A percentile compares a stretch with the other conserved stretches of the same genome.
phyloP scores from a whole-genome alignment of 2,329 filamentous ascomycete genomes.

The Ophiostoma fasciatum region DNA sequence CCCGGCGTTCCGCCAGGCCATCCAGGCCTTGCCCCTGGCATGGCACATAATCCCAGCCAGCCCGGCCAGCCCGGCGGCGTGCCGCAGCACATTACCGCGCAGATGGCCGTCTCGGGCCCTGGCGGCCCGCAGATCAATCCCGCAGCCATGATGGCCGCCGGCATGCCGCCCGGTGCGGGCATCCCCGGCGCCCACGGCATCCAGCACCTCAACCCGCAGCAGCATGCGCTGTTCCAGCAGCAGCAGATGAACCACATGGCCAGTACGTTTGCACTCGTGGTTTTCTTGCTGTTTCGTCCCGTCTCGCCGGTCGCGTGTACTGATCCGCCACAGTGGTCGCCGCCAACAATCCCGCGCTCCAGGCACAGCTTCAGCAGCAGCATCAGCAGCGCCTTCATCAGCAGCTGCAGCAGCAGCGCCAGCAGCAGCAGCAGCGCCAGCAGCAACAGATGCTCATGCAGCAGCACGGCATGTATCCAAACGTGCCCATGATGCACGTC shows the following conservation, averaged over 20 bases:
- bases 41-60: conserved; percentile 55
- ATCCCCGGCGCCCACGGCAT: conserved; percentile 51
- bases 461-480: conserved; percentile 39
- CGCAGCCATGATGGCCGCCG: conserved; percentile 52
- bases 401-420: conserved; percentile 38
- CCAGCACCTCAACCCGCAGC: conserved; percentile 53
- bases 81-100: conserved; percentile 48
- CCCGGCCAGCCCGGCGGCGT: conserved; percentile 50
- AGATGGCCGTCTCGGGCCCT: conserved; percentile 59
- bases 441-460: conserved; percentile 36
- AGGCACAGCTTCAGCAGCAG: conserved; percentile 36
- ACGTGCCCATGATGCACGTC: conserved; percentile 38
- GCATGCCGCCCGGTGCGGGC: conserved; percentile 53
- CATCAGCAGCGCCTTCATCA: too few species aligned
- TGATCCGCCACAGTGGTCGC: conserved; percentile 9
- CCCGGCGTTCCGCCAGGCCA: conserved; percentile 52
- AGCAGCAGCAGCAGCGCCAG: conserved; percentile 41
- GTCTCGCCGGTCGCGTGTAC: background rate
- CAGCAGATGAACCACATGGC: conserved; percentile 26
- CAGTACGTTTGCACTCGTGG: conserved; percentile 14
- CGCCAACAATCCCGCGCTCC: conserved; percentile 19
- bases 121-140: conserved; percentile 59
- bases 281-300: background rate
- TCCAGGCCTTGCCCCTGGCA: conserved; percentile 41
- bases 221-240: conserved; percentile 42